phyloP scores from a whole-genome alignment of 2,329 filamentous ascomycete species.

The Cryphonectria nitschkei region DNA sequence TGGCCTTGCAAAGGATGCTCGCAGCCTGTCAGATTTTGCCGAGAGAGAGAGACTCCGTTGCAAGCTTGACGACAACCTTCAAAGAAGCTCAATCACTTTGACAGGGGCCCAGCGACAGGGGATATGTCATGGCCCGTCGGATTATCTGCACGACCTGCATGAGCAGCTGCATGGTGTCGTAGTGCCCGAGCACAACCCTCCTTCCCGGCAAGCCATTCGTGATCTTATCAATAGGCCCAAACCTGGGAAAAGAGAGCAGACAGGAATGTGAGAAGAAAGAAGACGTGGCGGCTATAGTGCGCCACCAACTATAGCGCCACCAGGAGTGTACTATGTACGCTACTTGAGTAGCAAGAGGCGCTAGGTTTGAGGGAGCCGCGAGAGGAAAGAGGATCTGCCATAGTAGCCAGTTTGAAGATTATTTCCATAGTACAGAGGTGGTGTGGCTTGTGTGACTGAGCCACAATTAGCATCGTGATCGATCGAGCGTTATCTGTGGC shows the following conservation, averaged over 20 bases:
- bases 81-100: not conserved
- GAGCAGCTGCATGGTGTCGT: conserved; percentile 4
- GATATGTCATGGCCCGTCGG: not conserved
- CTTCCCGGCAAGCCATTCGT: not conserved
- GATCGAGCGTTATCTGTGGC: not conserved
- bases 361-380: not conserved
- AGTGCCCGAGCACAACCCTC: not conserved
- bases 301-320: not conserved
- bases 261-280: not conserved
- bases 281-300: not conserved
- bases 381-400: not conserved
- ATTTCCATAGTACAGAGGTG: not conserved
- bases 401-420: not conserved
- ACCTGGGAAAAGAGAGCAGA: too few species aligned
- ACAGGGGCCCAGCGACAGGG: not conserved
- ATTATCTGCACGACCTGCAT: not conserved
- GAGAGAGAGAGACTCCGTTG: not conserved
- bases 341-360: not conserved
- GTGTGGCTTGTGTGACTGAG: not conserved
- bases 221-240: not conserved
- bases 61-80: not conserved
- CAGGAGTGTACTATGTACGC: not conserved
- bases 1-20: not conserved
- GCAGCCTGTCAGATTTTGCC: not conserved
- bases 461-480: not conserved